Percentiles rank a stretch among this genome's conserved stretches.
These are phyloP conservation scores for Phytophthora megakarya DNA, from an alignment of 352 stramenopile species.

Conservation along the genomic window DNA sequence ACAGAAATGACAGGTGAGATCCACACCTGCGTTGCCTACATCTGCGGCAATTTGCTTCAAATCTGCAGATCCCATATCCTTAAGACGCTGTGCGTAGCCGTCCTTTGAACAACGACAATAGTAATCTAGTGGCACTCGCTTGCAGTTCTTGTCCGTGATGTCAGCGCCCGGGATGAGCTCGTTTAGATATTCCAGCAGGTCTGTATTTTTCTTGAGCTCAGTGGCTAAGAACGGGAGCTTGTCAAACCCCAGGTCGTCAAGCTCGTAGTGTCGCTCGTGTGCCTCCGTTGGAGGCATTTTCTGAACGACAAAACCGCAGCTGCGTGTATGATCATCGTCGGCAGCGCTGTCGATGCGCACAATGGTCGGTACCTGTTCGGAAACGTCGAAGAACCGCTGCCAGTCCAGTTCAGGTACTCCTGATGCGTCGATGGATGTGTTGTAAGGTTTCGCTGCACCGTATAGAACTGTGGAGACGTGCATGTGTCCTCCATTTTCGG, in stretches of 20 bases:
- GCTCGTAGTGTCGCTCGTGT: constrained; percentile 62
- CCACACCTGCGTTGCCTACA: constrained; percentile 56
- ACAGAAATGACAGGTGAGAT: constrained; percentile 86
- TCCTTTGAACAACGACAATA: constrained; percentile 86
- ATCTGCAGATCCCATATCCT: constrained; percentile 54
- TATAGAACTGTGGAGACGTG: constrained; percentile 85
- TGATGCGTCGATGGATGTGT: constrained; percentile 71
- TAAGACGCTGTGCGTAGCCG: constrained; percentile 56
- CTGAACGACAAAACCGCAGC: constrained; percentile 81
- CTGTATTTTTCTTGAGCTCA: constrained; percentile 54
- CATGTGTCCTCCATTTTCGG: constrained; percentile 53
- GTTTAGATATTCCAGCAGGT: constrained; percentile 77
- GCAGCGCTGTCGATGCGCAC: constrained; percentile 73
- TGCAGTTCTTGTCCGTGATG: constrained; percentile 59
- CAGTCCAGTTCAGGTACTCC: constrained; percentile 73
- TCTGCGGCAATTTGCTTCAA: constrained; percentile 57
- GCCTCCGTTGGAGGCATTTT: constrained; percentile 70
- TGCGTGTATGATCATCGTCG: constrained; percentile 52
- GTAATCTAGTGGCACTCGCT: constrained; percentile 75
- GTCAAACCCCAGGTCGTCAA: constrained; percentile 71
- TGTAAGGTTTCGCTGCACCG: constrained; percentile 70
- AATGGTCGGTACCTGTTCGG: constrained; percentile 85
- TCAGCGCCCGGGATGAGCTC: constrained; percentile 73
- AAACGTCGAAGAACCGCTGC: constrained; percentile 85
- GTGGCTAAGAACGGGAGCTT: constrained; percentile 49